Evolutionary conservation across 805 yeast genomes (phyloP).

Genomic region (Saccharomycopsis javanensis): DNA sequence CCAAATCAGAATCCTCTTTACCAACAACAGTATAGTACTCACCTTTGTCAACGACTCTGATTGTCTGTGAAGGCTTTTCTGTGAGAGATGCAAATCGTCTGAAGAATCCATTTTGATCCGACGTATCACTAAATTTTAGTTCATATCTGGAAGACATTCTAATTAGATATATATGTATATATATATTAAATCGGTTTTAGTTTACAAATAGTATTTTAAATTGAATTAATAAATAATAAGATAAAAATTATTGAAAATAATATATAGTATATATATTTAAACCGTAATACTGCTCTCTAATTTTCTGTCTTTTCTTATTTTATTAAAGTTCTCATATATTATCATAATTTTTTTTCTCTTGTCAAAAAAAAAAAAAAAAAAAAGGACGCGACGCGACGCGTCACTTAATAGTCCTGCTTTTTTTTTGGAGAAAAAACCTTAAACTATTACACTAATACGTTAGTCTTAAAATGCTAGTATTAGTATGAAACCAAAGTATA

Average conservation of each 20-base stretch:
- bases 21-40: conserved; percentile 72
- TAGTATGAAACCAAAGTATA: no score
- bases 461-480: no score
- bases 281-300: no score
- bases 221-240: not conserved
- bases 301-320: not conserved
- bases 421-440: not conserved
- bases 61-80: conserved; percentile 37
- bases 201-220: not conserved
- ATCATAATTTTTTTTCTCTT: not conserved
- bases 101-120: conserved; percentile 41
- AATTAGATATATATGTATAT: no score
- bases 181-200: no score
- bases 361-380: not conserved
- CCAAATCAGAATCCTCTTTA: conserved; percentile 64
- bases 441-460: no score
- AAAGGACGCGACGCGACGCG: conserved; percentile 1
- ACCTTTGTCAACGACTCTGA: conserved; percentile 72
- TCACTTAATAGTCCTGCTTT: not conserved
- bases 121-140: conserved; percentile 43
- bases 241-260: no score
- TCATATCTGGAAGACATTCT: conserved; percentile 37
- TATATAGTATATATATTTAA: no score
- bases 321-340: not conserved
- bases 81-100: conserved; percentile 38